Evolutionary conservation across 345 rosid genomes (phyloP).

Genomic region (Melaleuca quinquenervia): DNA sequence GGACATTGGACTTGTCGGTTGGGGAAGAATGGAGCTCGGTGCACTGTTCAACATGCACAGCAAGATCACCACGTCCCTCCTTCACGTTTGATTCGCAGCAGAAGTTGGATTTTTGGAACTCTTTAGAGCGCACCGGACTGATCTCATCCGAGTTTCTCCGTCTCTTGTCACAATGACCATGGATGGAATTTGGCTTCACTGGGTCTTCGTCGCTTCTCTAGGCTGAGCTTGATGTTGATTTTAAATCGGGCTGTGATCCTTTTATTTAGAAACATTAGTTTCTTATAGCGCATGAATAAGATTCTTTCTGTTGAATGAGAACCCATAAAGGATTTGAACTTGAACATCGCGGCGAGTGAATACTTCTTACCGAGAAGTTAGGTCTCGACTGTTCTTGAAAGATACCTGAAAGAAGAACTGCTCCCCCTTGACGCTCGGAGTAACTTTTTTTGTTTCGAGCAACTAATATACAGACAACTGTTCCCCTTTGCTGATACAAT

Average conservation of each 20-base stretch:
- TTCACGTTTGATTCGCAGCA: neutral
- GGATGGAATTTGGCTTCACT: neutral
- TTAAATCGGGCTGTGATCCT: fast-evolving
- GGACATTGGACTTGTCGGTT: neutral
- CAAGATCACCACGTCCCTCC: neutral
- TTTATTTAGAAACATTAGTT: neutral
- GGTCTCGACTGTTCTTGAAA: neutral
- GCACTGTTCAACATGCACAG: neutral
- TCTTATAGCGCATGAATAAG: neutral
- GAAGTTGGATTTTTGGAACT: neutral
- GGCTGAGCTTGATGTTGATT: neutral
- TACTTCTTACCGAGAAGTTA: neutral
- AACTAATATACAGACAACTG: neutral
- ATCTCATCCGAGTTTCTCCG: neutral
- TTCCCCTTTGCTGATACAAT: neutral
- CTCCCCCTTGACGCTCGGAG: neutral
- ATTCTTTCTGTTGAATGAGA: too few species aligned
- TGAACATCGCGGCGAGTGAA: fast-evolving
- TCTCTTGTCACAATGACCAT: neutral
- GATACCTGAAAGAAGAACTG: neutral
- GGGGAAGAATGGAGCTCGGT: neutral
- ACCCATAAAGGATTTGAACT: neutral
- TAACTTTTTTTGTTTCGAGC: neutral
- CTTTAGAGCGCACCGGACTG: neutral
- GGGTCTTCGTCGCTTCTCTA: neutral